Base-by-base conservation (phyloP, 192 early-diverging fungal species). In the Podila epigama region DNA sequence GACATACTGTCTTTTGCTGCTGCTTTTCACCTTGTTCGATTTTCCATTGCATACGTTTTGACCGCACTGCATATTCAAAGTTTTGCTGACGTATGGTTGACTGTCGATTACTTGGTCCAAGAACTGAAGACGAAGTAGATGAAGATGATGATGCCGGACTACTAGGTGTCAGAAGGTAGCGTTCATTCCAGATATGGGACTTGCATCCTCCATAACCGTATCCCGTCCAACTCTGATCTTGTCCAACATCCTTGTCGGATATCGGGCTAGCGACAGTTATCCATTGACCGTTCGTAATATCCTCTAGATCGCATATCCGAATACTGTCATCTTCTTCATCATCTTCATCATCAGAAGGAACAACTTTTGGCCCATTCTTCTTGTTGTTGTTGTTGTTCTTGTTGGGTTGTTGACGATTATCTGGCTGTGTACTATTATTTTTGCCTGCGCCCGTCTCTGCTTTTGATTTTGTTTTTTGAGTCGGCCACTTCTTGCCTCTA, bases 131-230 rank as follows among this genome's bases (percentile, higher is more conserved):
- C 0, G 48, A 36, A 3, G 28, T 54, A 20, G 22, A 51, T 20
- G 18, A 20, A 25, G 0, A 13, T 10, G 29, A 15, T 15, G 11
- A n/a, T n/a, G n/a, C n/a, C n/a, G n/a, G n/a, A n/a, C n/a, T n/a
- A n/a, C n/a, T 54, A 1, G 73, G 61, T 18, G 73, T 77, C 66
- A 77, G 40, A 20, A 77, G 60, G 53, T 77, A 77, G 15, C 66
- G 65, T 39, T 77, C 73, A 36, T 77, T 77, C 73, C 73, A 77
- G 15, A 77, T 77, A 12, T 41, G 60, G 9, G 73, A 68, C 35
- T n/a, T 32, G 28, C 73, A 77, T 29, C 73, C 66, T 12, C 37
- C 55, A 13, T 16, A 54, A 15, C 73, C 73, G 32, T 77, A 77
- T 28, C 73, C 73, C 22, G 73, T 68, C 73, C 73, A 77, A 4